Evolutionary conservation across 768 basidiomycete species (phyloP).

Genomic region (Calocera viscosa): DNA sequence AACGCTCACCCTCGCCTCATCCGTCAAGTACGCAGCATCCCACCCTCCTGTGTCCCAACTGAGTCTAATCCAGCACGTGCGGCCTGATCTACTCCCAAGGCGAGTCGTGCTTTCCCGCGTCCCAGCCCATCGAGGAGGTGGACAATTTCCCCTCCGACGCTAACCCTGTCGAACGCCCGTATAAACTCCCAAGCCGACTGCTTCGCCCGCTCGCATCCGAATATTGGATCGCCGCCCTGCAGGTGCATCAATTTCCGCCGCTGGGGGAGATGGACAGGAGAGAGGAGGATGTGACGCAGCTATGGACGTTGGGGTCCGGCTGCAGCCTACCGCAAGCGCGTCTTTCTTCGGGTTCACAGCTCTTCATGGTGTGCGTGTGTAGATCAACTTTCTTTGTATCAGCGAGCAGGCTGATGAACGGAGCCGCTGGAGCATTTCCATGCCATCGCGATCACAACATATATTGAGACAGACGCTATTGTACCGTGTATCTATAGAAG

Average conservation of each 20-base stretch:
- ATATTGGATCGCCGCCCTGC: conserved; percentile 57
- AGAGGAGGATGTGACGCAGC: conserved; percentile 31
- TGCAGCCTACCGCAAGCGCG: conserved; percentile 51
- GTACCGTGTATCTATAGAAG: too few relatives aligned
- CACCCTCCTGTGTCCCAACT: neutral
- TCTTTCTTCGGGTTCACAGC: conserved; percentile 46
- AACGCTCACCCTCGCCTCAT: conserved; percentile 53
- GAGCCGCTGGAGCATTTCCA: conserved; percentile 53
- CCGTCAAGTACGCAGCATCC: conserved; percentile 33
- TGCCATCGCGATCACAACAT: conserved; percentile 46
- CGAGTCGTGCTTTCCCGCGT: conserved; percentile 38
- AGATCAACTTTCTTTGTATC: neutral
- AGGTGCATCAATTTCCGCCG: conserved; percentile 43
- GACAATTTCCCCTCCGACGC: conserved; percentile 54
- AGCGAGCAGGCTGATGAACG: neutral
- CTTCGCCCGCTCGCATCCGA: conserved; percentile 47
- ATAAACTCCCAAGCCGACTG: conserved; percentile 56
- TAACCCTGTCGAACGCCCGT: conserved; percentile 47
- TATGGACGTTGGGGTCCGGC: conserved; percentile 63
- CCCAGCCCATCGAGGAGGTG: conserved; percentile 48
- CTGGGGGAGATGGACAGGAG: conserved; percentile 21
- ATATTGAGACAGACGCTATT: too few relatives aligned
- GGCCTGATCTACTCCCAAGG: conserved; percentile 15
- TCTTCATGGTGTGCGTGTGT: conserved; percentile 33
- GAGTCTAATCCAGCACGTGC: neutral